Percentiles rank a stretch among this genome's conserved stretches.
Conservation (phyloP, 2,329 filamentous ascomycete species). For the Ustulina deusta region DNA sequence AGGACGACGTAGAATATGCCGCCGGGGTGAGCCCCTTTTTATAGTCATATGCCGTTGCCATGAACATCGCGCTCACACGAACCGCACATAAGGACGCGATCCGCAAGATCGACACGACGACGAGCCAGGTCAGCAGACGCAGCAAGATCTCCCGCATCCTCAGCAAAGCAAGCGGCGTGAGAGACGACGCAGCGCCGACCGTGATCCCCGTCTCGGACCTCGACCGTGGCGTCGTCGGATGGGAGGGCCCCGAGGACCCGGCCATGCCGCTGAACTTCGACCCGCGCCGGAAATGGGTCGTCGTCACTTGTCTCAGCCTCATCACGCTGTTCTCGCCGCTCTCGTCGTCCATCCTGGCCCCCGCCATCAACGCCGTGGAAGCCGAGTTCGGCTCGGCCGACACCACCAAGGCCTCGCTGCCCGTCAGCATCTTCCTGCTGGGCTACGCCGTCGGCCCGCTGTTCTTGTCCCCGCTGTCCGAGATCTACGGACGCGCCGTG, state of each 20-base stretch:
- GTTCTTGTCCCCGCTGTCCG: conserved; percentile 68
- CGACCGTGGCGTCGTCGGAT: conserved; percentile 66
- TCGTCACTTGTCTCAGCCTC: conserved; percentile 65
- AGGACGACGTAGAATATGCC: conserved; percentile 30
- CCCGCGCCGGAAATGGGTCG: conserved; percentile 67
- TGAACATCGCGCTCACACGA: conserved; percentile 11
- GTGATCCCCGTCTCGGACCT: conserved; percentile 64
- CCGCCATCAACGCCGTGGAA: conserved; percentile 59
- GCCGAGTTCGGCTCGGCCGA: conserved; percentile 59
- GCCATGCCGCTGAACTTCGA: conserved; percentile 70
- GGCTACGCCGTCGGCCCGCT: conserved; percentile 70
- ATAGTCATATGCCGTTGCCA: background rate
- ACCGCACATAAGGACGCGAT: conserved; percentile 28
- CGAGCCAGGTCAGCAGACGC: conserved; percentile 33
- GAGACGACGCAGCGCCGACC: conserved; percentile 51
- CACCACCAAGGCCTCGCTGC: conserved; percentile 61
- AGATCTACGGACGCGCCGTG: conserved; percentile 72
- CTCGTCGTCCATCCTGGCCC: conserved; percentile 70
- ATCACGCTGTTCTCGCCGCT: conserved; percentile 76
- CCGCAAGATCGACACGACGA: conserved; percentile 31
- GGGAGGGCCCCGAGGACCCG: conserved; percentile 70
- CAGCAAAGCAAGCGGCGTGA: conserved; percentile 43
- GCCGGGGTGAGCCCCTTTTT: conserved; percentile 20
- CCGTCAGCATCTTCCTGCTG: conserved; percentile 71
- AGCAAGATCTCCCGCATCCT: conserved; percentile 44